Conservation (phyloP, 1,139 yeast species). For the Geotrichum bryndzae region DNA sequence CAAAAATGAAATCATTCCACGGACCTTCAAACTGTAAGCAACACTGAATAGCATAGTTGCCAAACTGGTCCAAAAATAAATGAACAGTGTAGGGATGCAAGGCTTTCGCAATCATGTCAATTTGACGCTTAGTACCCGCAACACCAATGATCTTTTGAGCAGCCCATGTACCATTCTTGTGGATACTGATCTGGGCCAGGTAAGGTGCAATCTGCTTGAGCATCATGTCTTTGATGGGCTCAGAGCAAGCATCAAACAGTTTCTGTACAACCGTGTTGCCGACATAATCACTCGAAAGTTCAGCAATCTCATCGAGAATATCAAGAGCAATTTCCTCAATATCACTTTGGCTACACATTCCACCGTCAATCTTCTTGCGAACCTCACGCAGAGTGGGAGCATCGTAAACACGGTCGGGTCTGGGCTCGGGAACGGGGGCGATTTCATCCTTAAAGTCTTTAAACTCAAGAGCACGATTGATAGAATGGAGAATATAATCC, state of each 20-base stretch:
- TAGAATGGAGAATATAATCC: constrained; percentile 22
- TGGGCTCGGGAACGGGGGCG: constrained; percentile 34
- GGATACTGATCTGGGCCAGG: constrained; percentile 87
- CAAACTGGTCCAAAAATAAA: constrained; percentile 89
- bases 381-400: constrained; percentile 71
- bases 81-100: constrained; percentile 80
- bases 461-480: constrained; percentile 31
- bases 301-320: constrained; percentile 86
- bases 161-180: constrained; percentile 99
- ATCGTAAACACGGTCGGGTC: constrained; percentile 61
- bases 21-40: constrained; percentile 86
- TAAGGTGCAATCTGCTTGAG: constrained; percentile 71
- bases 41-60: constrained; percentile 92
- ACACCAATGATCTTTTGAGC: constrained; percentile 90
- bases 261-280: constrained; percentile 97
- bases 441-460: constrained; percentile 27
- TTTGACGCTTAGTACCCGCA: constrained; percentile 63
- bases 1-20: constrained; percentile 84
- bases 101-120: constrained; percentile 58
- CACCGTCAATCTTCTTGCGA: constrained; percentile 46
- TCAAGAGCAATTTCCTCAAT: constrained; percentile 78
- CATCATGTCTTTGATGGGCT: constrained; percentile 73
- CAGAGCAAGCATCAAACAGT: constrained; percentile 66
- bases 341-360: constrained; percentile 44
- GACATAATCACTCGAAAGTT: constrained; percentile 82